Evolutionary conservation across 1,139 yeast genomes (phyloP).

Genomic region (Zygosaccharomyces pseudobailii): DNA sequence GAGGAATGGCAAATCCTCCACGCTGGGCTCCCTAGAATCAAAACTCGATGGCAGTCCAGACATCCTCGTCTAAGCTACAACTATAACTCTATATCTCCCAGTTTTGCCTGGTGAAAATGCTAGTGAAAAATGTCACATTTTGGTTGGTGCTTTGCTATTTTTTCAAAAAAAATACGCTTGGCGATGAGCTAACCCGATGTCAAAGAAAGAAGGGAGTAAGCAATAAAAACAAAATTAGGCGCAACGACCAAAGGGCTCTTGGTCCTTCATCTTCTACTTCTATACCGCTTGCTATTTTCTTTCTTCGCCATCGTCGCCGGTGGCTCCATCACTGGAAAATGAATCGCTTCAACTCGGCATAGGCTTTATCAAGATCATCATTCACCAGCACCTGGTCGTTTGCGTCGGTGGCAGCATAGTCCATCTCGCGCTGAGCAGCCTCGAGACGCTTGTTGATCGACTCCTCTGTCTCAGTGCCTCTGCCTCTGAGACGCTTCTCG

Average conservation of each 20-base stretch:
- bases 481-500: constrained; percentile 65
- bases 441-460: constrained; percentile 74
- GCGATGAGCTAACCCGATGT: background rate
- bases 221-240: background rate
- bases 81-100: background rate
- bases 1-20: constrained; percentile 32
- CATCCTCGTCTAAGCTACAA: constrained; percentile 19
- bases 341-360: constrained; percentile 70
- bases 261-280: too few relatives aligned
- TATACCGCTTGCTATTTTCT: too few relatives aligned
- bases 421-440: constrained; percentile 87
- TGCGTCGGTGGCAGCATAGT: constrained; percentile 82
- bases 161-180: background rate
- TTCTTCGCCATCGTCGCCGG: too few relatives aligned
- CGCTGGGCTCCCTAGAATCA: constrained; percentile 26
- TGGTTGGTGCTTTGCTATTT: background rate
- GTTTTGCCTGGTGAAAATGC: background rate
- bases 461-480: constrained; percentile 94
- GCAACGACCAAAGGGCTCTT: too few relatives aligned
- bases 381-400: constrained; percentile 87
- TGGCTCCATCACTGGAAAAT: constrained; percentile 20
- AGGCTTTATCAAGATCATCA: constrained; percentile 87
- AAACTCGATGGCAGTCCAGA: constrained; percentile 37
- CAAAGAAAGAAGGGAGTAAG: background rate
- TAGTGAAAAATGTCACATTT: background rate